Evolutionary conservation across 2,329 filamentous ascomycete genomes (phyloP).

Genomic region (Diaporthe longicolla): DNA sequence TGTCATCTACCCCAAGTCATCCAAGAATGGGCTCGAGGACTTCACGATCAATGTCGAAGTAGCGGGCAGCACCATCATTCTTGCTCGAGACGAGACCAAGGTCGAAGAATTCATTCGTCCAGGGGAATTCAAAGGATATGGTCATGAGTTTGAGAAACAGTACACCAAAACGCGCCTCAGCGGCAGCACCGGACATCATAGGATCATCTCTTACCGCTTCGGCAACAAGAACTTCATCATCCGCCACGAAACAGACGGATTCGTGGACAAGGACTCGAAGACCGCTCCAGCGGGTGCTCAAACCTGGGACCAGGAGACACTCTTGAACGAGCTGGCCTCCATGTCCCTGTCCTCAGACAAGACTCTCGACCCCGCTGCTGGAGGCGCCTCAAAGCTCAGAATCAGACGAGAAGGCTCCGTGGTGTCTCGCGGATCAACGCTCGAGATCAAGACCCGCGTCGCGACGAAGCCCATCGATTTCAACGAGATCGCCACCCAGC

Average conservation of each 20-base stretch:
- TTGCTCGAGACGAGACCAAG: constrained; percentile 53
- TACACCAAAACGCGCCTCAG: constrained; percentile 53
- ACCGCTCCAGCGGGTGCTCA: background rate
- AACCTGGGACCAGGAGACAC: background rate
- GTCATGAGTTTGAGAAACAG: constrained; percentile 61
- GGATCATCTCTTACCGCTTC: constrained; percentile 61
- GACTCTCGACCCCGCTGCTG: background rate
- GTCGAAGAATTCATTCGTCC: constrained; percentile 48
- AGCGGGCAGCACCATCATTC: constrained; percentile 54
- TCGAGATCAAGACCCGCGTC: constrained; percentile 63
- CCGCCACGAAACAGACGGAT: constrained; percentile 61
- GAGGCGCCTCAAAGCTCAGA: background rate
- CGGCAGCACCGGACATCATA: constrained; percentile 60
- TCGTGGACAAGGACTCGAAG: constrained; percentile 45
- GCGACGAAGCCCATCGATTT: constrained; percentile 52
- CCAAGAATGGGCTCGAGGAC: constrained; percentile 43
- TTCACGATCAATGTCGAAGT: constrained; percentile 61
- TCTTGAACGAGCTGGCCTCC: constrained; percentile 47
- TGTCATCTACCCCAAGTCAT: constrained; percentile 54
- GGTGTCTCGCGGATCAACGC: constrained; percentile 47
- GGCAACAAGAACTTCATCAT: constrained; percentile 57
- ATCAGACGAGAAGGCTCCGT: background rate
- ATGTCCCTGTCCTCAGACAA: constrained; percentile 48
- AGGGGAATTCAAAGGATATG: constrained; percentile 57
- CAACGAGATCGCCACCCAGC: constrained; percentile 55